A percentile compares a stretch with the other conserved stretches of the same genome.
Conservation (phyloP, 2,329 filamentous ascomycete species). For the Hypomyces rosellus region DNA sequence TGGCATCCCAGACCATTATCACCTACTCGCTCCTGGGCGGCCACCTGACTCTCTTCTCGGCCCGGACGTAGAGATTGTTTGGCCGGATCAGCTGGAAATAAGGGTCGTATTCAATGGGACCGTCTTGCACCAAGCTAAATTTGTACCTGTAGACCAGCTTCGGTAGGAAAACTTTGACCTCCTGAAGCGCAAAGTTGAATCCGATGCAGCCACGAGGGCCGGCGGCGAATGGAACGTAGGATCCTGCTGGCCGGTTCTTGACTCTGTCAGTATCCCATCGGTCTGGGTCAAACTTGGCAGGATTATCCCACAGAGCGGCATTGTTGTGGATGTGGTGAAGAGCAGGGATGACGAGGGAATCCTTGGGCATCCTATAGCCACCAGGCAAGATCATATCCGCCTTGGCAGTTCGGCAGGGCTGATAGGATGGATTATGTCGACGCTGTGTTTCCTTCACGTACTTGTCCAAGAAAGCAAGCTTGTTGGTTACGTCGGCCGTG, state of each 20-base stretch:
- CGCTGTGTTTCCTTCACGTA: constrained; percentile 57
- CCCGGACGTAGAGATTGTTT: constrained; percentile 31
- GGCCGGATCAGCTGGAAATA: constrained; percentile 52
- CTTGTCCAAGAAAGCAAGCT: constrained; percentile 47
- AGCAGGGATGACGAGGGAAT: constrained; percentile 46
- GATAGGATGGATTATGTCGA: constrained; percentile 54
- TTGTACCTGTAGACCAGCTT: constrained; percentile 55
- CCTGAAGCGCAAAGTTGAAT: constrained; percentile 57
- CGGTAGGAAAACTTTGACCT: constrained; percentile 53
- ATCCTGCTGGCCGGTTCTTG: constrained; percentile 43
- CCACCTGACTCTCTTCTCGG: constrained; percentile 43
- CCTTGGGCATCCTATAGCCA: constrained; percentile 49
- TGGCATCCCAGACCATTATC: no score
- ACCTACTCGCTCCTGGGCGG: constrained; percentile 23
- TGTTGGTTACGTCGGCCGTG: constrained; percentile 40
- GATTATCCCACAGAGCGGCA: constrained; percentile 51
- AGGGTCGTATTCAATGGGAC: constrained; percentile 51
- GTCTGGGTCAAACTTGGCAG: constrained; percentile 51
- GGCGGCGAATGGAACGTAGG: constrained; percentile 53
- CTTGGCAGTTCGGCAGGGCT: constrained; percentile 52
- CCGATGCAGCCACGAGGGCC: constrained; percentile 55
- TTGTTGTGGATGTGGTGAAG: constrained; percentile 49
- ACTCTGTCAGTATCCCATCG: constrained; percentile 48
- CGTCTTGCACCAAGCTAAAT: constrained; percentile 45
- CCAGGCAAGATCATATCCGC: constrained; percentile 52